Base-by-base conservation (phyloP, 495 filamentous ascomycete genomes). In the Choiromyces venosus region DNA sequence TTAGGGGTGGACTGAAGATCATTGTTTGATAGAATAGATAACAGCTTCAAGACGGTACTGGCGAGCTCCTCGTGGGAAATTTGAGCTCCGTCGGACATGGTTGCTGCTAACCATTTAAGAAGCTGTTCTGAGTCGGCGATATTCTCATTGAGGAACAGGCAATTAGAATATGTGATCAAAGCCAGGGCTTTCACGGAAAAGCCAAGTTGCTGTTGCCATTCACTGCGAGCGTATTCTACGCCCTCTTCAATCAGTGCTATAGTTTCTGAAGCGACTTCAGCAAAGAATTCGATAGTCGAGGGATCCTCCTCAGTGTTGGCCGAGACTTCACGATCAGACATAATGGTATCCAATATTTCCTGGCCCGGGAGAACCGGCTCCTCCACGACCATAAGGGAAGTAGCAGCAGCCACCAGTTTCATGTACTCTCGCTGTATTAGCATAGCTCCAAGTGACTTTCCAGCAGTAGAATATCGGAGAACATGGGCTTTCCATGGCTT, bases 381-480 rank as follows among this genome's bases (percentile, higher is more conserved):
- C 19, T 89, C 86, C 66, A 92, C 84, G 36, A 89, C 83, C 67
- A 96, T 85, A 29, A 89, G 84, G 10, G 91, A 90, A n/a, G 91
- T 92, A 69, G 87, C 89, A 8, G 92, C 89, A 70, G 92, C 90
- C 37, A 96, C 85, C 66, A 98, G 87, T 80, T 87, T 89, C 88
- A 94, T 94, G 80, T 93, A 93, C 68, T 88, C 92, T 78, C 91
- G 88, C 80, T 93, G 93, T 21, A 99, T 82, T 10, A 97, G 84
- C 91, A 97, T 94, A n/a, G 93, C 93, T 6, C 95, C 93, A 39
- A 98, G 82, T 2, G 95, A 94, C 21, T 91, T 88, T 18, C 91
- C 91, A 71, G 87, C 85, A 12, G 87, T 86, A 37, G 93, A 89
- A 82, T 99, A 98, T 65, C 92, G 90, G n/a, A 89, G 89, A 25